phyloP scores from a whole-genome alignment of 192 early-diverging fungal species.

The Mortierella hygrophila region DNA sequence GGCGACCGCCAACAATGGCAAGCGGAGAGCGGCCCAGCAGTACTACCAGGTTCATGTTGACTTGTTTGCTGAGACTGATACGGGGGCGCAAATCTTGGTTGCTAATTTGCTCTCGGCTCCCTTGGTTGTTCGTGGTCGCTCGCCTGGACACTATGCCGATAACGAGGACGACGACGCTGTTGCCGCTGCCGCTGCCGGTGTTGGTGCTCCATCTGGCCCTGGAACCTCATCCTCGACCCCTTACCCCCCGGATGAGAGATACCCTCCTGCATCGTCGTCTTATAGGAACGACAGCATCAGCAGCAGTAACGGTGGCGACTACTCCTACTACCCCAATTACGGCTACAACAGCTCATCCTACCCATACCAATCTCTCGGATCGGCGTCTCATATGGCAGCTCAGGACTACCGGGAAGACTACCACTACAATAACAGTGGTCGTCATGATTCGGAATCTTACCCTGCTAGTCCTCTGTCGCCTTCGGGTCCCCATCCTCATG shows the following conservation, averaged over 20 bases:
- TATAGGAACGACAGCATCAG: constrained; percentile 54
- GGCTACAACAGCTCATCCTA: constrained; percentile 38
- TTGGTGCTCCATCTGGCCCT: constrained; percentile 14
- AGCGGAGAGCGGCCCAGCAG: constrained; percentile 94
- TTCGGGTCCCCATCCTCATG: constrained; percentile 2
- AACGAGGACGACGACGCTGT: constrained; percentile 48
- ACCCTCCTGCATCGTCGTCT: background rate
- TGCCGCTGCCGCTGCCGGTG: constrained; percentile 7
- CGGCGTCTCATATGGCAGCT: constrained; percentile 46
- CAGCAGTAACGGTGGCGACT: constrained; percentile 42
- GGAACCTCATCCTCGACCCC: background rate
- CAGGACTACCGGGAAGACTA: constrained; percentile 11
- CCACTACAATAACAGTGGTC: constrained; percentile 31
- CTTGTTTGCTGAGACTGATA: constrained; percentile 79
- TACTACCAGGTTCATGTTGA: constrained; percentile 90
- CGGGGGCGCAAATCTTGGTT: constrained; percentile 67
- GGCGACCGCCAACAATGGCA: constrained; percentile 96
- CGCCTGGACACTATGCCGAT: constrained; percentile 94
- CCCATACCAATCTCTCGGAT: constrained; percentile 45
- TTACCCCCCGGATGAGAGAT: background rate
- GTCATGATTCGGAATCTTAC: constrained; percentile 36
- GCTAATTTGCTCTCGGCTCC: constrained; percentile 82
- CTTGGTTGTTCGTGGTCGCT: constrained; percentile 93
- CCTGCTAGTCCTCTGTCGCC: constrained; percentile 46
- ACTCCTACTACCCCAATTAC: constrained; percentile 40